Conservation (phyloP, 352 stramenopile species). For the Globisporangium takayamanum region DNA sequence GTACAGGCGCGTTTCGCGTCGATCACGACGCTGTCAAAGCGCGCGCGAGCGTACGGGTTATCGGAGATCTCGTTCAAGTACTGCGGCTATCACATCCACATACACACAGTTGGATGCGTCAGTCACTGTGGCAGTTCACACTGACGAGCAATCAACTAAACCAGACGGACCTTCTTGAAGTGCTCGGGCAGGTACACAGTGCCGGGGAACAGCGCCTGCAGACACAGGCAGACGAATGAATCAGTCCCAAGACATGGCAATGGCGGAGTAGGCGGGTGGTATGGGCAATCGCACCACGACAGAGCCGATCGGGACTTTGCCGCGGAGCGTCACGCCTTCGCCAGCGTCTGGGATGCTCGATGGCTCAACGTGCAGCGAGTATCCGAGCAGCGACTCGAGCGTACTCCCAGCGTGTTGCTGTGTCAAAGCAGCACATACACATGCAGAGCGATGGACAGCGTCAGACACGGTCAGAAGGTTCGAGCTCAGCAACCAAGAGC, state of each 20-base stretch:
- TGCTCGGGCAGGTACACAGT: slow-evolving; percentile 82
- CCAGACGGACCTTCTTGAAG: slow-evolving; percentile 63
- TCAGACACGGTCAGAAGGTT: background rate
- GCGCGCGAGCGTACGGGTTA: slow-evolving; percentile 69
- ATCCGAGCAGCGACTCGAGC: slow-evolving; percentile 58
- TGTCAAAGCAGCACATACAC: background rate
- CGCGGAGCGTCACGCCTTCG: slow-evolving; percentile 66
- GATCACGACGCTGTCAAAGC: slow-evolving; percentile 86
- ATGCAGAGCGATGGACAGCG: slow-evolving; percentile 2
- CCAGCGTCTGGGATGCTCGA: slow-evolving; percentile 59
- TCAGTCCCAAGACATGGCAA: background rate
- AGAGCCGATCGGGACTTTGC: slow-evolving; percentile 55
- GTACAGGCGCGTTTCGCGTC: slow-evolving; percentile 74
- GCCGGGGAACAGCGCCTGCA: slow-evolving; percentile 66
- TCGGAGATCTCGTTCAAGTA: slow-evolving; percentile 63
- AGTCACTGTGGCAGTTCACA: background rate
- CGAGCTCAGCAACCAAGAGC: background rate
- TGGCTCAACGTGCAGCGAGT: slow-evolving; percentile 56
- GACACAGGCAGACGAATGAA: background rate
- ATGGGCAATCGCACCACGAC: slow-evolving; percentile 33
- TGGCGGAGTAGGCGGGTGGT: background rate
- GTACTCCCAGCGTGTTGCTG: slow-evolving; percentile 30
- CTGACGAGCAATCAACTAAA: background rate
- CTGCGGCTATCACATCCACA: slow-evolving; percentile 21
- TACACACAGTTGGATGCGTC: background rate